A percentile compares a stretch with the other conserved stretches of the same genome.
Conservation (phyloP, 495 filamentous ascomycete genomes). For the Mytilinidion resinicola region DNA sequence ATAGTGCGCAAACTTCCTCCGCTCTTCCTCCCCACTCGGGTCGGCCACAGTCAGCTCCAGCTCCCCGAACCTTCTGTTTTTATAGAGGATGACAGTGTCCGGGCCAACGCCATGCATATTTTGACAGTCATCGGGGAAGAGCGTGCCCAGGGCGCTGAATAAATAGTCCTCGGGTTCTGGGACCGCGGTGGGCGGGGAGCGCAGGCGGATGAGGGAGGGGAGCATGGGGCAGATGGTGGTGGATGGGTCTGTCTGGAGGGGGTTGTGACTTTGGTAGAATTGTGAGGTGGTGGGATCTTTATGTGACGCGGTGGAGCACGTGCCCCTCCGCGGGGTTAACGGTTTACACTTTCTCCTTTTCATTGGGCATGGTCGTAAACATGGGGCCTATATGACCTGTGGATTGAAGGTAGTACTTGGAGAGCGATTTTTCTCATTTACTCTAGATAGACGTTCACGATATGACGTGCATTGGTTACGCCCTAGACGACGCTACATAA, state of each 20-base stretch:
- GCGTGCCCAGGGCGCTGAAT: slow-evolving; percentile 52
- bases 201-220: slow-evolving; percentile 15
- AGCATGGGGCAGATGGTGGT: slow-evolving; percentile 4
- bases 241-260: background rate
- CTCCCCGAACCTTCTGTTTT: slow-evolving; percentile 40
- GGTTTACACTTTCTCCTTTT: too few species aligned
- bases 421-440: too few species aligned
- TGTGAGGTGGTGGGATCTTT: background rate
- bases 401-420: too few species aligned
- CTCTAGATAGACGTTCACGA: too few species aligned
- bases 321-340: background rate
- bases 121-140: slow-evolving; percentile 71
- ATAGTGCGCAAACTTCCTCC: slow-evolving; percentile 71
- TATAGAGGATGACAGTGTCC: slow-evolving; percentile 56
- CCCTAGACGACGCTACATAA: too few species aligned
- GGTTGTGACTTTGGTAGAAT: background rate
- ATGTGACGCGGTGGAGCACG: background rate
- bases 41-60: slow-evolving; percentile 49
- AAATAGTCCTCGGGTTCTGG: slow-evolving; percentile 60
- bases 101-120: slow-evolving; percentile 70
- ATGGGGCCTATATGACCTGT: too few species aligned
- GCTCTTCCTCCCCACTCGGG: slow-evolving; percentile 49
- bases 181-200: background rate
- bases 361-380: too few species aligned
- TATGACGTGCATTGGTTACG: too few species aligned